Base-by-base conservation (phyloP, 108 stramenopile species). In the Nitzschia palea region DNA sequence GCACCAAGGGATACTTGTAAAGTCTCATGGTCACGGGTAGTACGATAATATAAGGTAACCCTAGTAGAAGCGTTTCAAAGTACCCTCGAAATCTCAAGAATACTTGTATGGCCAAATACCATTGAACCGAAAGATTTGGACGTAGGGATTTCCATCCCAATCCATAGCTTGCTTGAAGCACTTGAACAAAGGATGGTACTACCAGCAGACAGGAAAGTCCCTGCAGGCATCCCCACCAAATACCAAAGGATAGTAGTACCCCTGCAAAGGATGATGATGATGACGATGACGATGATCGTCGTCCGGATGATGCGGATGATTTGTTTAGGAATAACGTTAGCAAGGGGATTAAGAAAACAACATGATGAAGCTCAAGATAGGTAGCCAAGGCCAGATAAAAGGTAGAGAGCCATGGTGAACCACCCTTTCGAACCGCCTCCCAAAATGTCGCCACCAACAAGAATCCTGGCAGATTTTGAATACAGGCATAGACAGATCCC, bases 31-130 rank as follows among this genome's bases (percentile, higher is more conserved):
- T 74, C 30, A 89, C 56, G 27, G 93, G 93, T 31, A 81, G 44
- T 3, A 84, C 51, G 22, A 89, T 61, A 33, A 91, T 43, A 36
- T 63, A 82, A 10, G 86, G 89, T 17, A 89, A 25, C 8, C 76
- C 76, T 22, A 50, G 48, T 8, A 89, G 45, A 15, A 91, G 62
- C 6, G 78, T 34, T 18, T 62, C 52, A 66, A 88, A 91, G 70
- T 89, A 94, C 2, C 64, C 65, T 18, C 80, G 80, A 53, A 89
- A 90, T 45, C 89, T 76, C 51, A 74, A 83, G 75, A 94, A 94
- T 30, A 85, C 59, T 78, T 93, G 85, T 43, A 93, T 90, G 32
- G 74, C 62, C 28, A 90, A 75, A 69, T 93, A 93, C 92, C 92
- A 93, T 53, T 87, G 78, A 37, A 88, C 67, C 14, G 87, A 86